Evolutionary conservation across 352 stramenopile species (phyloP), one percentile per base, ranked within the genome.

Genomic region (Halophytophthora polymorphica): DNA sequence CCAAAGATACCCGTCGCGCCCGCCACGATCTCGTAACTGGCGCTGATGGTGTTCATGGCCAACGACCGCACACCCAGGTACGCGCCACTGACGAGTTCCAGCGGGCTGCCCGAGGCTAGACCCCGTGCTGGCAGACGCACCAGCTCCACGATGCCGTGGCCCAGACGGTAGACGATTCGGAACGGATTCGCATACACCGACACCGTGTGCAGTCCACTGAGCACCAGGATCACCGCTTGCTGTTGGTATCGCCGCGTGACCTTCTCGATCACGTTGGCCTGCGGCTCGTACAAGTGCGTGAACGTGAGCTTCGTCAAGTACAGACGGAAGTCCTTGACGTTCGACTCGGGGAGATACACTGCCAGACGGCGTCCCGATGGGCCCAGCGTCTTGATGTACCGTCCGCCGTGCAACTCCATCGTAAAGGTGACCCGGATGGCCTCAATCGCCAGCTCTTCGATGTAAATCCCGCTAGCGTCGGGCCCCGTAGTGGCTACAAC

Each of bases 11-110:
- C 85, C 1, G 79, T 88, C 14, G 76, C 80, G 13, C 85, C 85
- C 0, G 85, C 85, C 7, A 95, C 77, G 43, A 93, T 92, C 58
- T 95, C 85, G 56, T 95, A 95, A 8, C 83, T 88, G 17, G 83
- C 85, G 54, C 85, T 95, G 60, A 95, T 95, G 4, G 77, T 86
- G 48, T 95, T 95, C 85, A 93, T 95, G 1, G 81, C 85, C 19
- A 95, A 61, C 12, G 83, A 93, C 6, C 83, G 77, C 5, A 95
- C 81, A 42, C 85, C 85, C 14, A 95, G 60, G 46, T 95, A 95
- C 11, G 85, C 63, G 5, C 85, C 85, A 53, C 72, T 91, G 53
- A 95, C 72, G 12, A 95, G 56, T 52, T 95, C 85, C 10, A 95
- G 69, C 2, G 85, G 85, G 42, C 81, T 93, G 18, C 85, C 85